Evolutionary conservation across 2,329 filamentous ascomycete genomes (phyloP).

Genomic region (Huntiella moniliformis): DNA sequence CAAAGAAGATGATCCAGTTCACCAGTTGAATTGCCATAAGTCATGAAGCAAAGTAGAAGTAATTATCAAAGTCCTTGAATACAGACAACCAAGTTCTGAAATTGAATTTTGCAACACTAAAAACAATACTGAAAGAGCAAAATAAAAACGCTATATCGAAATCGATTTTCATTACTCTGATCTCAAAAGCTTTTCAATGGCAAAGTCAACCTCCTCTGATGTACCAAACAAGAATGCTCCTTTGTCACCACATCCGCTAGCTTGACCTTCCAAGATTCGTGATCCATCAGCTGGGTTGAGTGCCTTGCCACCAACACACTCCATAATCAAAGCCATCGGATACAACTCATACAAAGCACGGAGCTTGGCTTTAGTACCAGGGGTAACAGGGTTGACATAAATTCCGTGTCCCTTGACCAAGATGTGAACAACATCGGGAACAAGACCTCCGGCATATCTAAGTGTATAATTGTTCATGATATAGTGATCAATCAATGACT

Average conservation of each 20-base stretch:
- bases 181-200: slow-evolving; percentile 15
- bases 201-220: slow-evolving; percentile 25
- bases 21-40: too few relatives aligned
- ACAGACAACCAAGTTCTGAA: too few relatives aligned
- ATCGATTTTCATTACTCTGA: too few relatives aligned
- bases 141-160: too few relatives aligned
- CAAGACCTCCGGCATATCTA: slow-evolving; percentile 40
- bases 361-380: slow-evolving; percentile 34
- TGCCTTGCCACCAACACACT: slow-evolving; percentile 39
- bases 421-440: slow-evolving; percentile 41
- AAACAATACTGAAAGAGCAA: too few relatives aligned
- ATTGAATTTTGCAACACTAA: too few relatives aligned
- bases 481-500: slow-evolving; percentile 28
- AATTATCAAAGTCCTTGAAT: too few relatives aligned
- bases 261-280: slow-evolving; percentile 22
- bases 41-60: too few relatives aligned
- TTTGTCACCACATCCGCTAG: slow-evolving; percentile 28
- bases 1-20: too few relatives aligned
- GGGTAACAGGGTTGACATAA: slow-evolving; percentile 38
- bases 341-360: slow-evolving; percentile 39
- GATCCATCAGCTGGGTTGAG: slow-evolving; percentile 28
- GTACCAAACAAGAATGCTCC: slow-evolving; percentile 33
- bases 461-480: slow-evolving; percentile 37
- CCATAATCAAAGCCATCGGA: slow-evolving; percentile 39
- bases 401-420: slow-evolving; percentile 43